phyloP scores from a whole-genome alignment of 352 stramenopile genomes.

The Pythium vanterpoolii region DNA sequence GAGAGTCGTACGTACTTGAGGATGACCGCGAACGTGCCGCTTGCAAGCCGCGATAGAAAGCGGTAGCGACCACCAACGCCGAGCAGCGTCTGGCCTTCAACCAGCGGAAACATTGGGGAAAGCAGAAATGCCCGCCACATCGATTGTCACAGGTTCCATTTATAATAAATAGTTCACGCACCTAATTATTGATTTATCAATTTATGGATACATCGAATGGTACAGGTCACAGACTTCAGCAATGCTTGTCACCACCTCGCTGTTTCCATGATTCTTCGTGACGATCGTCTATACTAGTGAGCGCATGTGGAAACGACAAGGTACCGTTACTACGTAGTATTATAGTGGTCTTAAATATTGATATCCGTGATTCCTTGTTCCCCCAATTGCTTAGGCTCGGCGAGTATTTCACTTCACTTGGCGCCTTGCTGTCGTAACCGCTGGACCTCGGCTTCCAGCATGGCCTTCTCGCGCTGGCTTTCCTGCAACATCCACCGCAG shows the following conservation, averaged over 20 bases:
- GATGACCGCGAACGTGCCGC: conserved; percentile 67
- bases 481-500: conserved; percentile 67
- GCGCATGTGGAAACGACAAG: background rate
- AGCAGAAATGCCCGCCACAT: background rate
- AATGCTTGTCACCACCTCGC: background rate
- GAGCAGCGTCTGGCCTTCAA: conserved; percentile 70
- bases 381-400: background rate
- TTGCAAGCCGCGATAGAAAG: conserved; percentile 67
- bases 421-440: conserved; percentile 48
- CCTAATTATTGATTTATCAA: background rate
- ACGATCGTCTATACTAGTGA: background rate
- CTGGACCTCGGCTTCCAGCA: conserved; percentile 63
- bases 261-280: too few relatives aligned
- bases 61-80: conserved; percentile 53
- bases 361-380: too few relatives aligned
- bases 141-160: conserved; percentile 2
- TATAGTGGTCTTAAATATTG: conserved; percentile 1
- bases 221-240: background rate
- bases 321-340: background rate
- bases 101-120: conserved; percentile 31
- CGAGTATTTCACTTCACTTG: conserved; percentile 1
- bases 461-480: conserved; percentile 65
- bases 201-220: background rate
- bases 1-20: conserved; percentile 36
- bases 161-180: background rate